Evolutionary conservation across 192 early-diverging fungal species (phyloP).

Genomic region (Coemansia furcata): DNA sequence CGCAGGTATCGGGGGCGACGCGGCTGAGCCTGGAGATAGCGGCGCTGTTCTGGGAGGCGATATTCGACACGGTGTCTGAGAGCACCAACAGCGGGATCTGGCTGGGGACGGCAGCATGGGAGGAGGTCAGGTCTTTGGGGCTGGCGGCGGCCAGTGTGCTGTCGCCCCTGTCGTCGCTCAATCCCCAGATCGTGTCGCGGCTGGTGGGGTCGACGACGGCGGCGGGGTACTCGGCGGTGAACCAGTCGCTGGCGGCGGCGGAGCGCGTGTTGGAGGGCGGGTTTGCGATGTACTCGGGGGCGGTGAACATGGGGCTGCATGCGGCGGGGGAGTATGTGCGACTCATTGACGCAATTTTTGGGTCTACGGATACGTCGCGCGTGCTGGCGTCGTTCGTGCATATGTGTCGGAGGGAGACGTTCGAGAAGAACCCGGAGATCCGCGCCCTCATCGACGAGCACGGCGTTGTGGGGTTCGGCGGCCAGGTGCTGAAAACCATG

Average conservation of each 20-base stretch:
- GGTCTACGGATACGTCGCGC: conserved; percentile 89
- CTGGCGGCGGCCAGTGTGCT: conserved; percentile 25
- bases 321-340: conserved; percentile 86
- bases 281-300: conserved; percentile 74
- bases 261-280: conserved; percentile 57
- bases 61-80: conserved; percentile 48
- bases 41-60: conserved; percentile 46
- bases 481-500: conserved; percentile 76
- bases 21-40: conserved; percentile 50
- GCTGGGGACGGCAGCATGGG: conserved; percentile 40
- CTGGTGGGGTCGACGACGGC: conserved; percentile 35
- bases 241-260: conserved; percentile 39
- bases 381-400: conserved; percentile 79
- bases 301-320: conserved; percentile 65
- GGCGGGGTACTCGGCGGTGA: conserved; percentile 32
- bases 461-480: conserved; percentile 65
- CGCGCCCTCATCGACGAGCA: conserved; percentile 55
- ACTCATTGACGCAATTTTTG: conserved; percentile 93
- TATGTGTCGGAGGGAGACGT: conserved; percentile 71
- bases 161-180: conserved; percentile 42
- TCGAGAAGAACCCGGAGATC: conserved; percentile 66
- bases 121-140: conserved; percentile 32
- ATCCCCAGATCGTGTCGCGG: conserved; percentile 44
- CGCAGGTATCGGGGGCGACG: conserved; percentile 40
- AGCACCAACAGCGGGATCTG: conserved; percentile 40